These are phyloP conservation scores for Magnusiomyces ingens DNA, from an alignment of 1,139 yeast species.

Conservation along the genomic window DNA sequence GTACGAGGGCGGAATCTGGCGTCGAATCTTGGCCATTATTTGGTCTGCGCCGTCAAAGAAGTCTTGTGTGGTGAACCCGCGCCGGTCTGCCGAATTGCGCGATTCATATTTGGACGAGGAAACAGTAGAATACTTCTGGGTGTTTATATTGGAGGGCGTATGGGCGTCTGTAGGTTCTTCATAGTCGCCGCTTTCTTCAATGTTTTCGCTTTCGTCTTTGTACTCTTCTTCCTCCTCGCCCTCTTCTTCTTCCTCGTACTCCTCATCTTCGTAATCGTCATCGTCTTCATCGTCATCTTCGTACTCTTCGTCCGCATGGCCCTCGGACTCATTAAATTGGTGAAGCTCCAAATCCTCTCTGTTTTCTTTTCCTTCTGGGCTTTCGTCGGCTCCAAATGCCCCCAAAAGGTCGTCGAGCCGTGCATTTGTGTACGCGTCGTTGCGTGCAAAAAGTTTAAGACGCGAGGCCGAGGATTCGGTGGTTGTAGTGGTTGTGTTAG, in stretches of 20 bases:
- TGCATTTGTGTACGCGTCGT: constrained; percentile 14
- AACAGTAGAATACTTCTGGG: too few species aligned
- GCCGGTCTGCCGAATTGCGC: constrained; percentile 14
- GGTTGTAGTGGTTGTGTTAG: not conserved
- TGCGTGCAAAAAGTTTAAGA: constrained; percentile 12
- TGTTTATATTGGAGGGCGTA: too few species aligned
- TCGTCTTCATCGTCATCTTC: not conserved
- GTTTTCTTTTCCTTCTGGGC: not conserved
- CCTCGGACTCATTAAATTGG: constrained; percentile 3
- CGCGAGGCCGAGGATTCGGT: constrained; percentile 6
- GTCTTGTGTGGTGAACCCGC: constrained; percentile 15
- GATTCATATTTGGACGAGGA: too few species aligned
- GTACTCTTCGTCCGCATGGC: not conserved
- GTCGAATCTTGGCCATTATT: constrained; percentile 10
- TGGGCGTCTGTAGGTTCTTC: too few species aligned
- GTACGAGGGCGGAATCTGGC: not conserved
- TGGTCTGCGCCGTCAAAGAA: constrained; percentile 15
- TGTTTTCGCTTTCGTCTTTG: too few species aligned
- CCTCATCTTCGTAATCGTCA: not conserved
- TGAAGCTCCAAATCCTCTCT: constrained; percentile 2
- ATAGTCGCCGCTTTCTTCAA: too few species aligned
- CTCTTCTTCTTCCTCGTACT: not conserved
- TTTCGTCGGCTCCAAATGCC: constrained; percentile 3
- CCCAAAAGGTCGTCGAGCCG: constrained; percentile 10
- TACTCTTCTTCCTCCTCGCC: too few species aligned